Base-by-base conservation (phyloP, 176 grass and related monocot genomes). In the Triticum turgidum region DNA sequence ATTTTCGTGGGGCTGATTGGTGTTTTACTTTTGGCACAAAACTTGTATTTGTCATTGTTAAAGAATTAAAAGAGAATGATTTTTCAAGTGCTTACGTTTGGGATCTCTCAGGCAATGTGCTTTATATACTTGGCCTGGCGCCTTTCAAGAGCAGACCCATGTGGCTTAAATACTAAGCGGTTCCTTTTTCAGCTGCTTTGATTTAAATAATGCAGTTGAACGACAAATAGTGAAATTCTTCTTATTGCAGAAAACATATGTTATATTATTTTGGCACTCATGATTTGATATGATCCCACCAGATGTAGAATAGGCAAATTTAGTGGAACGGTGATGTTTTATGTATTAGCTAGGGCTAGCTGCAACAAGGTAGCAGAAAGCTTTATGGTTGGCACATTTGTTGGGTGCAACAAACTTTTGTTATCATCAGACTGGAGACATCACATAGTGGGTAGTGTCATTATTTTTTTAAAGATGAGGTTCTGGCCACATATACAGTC, bases 221-320 rank as follows among this genome's bases (percentile, higher is more conserved):
- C 3, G 20, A 77, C 4, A 9, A 27, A 39, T 17, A 42, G 52
- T 41, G 51, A 29, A 29, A 8, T 30, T 59, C 42, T 4, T 2
- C 17, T 21, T 0, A 21, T 59, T 65, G 69, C 51, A 56, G n/a
- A 42, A 82, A 70, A 64, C 29, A 33, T 22, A 74, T 63, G 56
- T 9, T 65, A 65, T 65, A 85, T 77, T 29, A 22, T 33, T 84
- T 67, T 67, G 42, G 58, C 64, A 67, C 74, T 83, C 25, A 75
- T 90, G 67, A 73, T 67, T 87, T 82, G 24, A 68, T 65, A 80
- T 80, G 80, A 80, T 75, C 44, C 67, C 81, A 89, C 86, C 29
- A 78, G 42, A 49, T 47, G 72, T 34, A 76, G 71, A 71, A 76
- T 81, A 61, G 5, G 10, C 51, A 76, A 67, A 21, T 61, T 84